A percentile compares a stretch with the other conserved stretches of the same genome.
Evolutionary conservation across 1,139 yeast species (phyloP).

Genomic region (Pichia sorboxylosa): DNA sequence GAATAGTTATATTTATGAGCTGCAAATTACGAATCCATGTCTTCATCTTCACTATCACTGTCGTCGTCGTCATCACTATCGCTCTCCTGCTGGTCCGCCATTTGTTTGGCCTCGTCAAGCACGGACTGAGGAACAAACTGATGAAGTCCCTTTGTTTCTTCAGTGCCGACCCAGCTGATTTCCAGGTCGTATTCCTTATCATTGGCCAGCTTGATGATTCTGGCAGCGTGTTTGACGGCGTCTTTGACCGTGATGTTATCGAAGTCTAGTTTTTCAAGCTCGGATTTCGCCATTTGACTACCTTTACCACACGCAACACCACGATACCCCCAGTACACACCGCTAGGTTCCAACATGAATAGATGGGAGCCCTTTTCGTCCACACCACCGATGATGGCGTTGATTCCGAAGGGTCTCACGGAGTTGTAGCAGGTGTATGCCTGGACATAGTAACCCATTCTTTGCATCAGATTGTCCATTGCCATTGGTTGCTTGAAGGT

Average conservation of each 20-base stretch:
- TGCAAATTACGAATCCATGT: conserved; percentile 24
- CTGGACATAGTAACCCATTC: conserved; percentile 87
- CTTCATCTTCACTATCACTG: conserved; percentile 40
- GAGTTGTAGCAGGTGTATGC: conserved; percentile 93
- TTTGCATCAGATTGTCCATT: conserved; percentile 72
- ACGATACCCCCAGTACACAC: conserved; percentile 91
- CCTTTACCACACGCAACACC: conserved; percentile 99
- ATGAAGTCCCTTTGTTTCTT: conserved; percentile 75
- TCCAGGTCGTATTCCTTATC: conserved; percentile 96
- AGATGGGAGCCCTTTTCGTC: conserved; percentile 84
- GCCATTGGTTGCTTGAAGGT: conserved; percentile 69
- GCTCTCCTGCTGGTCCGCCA: conserved; percentile 57
- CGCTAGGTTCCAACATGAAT: conserved; percentile 96
- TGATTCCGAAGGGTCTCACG: conserved; percentile 93
- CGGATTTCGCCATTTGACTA: conserved; percentile 91
- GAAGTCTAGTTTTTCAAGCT: conserved; percentile 79
- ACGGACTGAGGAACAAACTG: conserved; percentile 67
- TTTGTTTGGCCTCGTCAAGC: conserved; percentile 68
- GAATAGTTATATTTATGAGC: too few relatives aligned
- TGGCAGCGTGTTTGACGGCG: conserved; percentile 89
- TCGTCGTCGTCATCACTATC: conserved; percentile 38
- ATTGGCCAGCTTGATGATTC: conserved; percentile 79
- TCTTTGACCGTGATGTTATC: conserved; percentile 61
- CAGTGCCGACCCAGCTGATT: conserved; percentile 71
- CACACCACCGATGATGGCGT: conserved; percentile 86